phyloP scores from a whole-genome alignment of 345 rosid species.

The Eucalyptus regnans region DNA sequence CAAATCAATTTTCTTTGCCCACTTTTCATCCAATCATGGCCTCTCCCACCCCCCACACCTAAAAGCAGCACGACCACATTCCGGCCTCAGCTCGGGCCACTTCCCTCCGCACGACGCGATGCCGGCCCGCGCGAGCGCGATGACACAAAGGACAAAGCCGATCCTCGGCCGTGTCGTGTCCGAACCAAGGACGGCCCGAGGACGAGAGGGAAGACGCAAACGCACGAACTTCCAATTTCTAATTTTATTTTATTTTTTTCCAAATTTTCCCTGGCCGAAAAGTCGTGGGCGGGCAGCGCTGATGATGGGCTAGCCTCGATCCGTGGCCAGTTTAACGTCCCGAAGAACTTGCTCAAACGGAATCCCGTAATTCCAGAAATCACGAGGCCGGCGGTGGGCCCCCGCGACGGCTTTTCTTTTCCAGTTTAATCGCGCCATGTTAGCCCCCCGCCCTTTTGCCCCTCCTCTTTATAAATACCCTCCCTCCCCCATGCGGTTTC shows the following conservation, averaged over 20 bases:
- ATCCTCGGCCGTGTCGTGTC: not conserved
- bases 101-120: not conserved
- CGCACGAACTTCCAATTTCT: not conserved
- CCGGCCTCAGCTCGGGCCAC: not conserved
- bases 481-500: not conserved
- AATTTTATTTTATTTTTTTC: not conserved
- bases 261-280: not conserved
- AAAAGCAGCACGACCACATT: not conserved
- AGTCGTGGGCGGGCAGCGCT: not conserved
- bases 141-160: not conserved
- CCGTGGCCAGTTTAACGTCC: slow-evolving; percentile 14
- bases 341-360: slow-evolving; percentile 9
- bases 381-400: slow-evolving; percentile 15
- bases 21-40: not conserved
- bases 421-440: slow-evolving; percentile 14
- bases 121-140: not conserved
- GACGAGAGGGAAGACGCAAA: not conserved
- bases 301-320: not conserved
- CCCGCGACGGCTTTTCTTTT: slow-evolving; percentile 1
- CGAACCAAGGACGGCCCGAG: not conserved
- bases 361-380: slow-evolving; percentile 39
- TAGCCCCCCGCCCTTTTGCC: not conserved
- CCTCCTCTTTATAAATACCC: slow-evolving; percentile 21
- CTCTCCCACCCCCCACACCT: not conserved
- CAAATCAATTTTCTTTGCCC: not conserved